A percentile compares a stretch with the other conserved stretches of the same genome.
These are phyloP conservation scores for Talaromyces liani DNA, from an alignment of 495 filamentous ascomycete genomes.

Conservation along the genomic window DNA sequence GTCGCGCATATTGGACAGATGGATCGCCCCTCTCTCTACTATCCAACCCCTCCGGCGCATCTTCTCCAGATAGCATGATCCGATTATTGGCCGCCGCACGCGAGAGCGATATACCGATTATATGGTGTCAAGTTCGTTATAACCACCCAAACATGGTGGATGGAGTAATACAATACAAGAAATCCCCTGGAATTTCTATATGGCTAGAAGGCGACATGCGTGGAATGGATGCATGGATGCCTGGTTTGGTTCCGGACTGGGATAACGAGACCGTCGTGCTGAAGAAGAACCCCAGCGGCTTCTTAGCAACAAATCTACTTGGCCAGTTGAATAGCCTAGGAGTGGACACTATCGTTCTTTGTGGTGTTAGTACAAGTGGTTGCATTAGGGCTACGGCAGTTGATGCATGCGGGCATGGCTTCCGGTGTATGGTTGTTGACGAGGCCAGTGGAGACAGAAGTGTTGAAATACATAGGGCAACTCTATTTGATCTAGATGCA, in stretches of 20 bases:
- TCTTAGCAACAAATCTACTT: conserved; percentile 1
- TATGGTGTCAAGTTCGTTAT: conserved; percentile 1
- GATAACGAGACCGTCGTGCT: background rate
- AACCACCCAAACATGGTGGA: background rate
- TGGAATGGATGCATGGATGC: conserved; percentile 1
- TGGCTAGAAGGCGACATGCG: background rate
- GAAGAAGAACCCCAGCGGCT: background rate
- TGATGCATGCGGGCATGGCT: background rate
- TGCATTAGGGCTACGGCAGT: conserved; percentile 1
- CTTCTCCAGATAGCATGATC: background rate
- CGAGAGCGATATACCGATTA: background rate
- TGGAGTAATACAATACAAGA: background rate
- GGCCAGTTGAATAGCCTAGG: background rate
- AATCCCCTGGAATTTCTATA: background rate
- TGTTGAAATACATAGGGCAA: background rate
- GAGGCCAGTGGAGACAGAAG: background rate
- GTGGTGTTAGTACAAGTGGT: background rate
- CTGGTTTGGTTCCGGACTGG: background rate
- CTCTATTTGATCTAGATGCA: background rate
- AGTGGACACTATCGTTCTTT: background rate
- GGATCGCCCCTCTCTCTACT: background rate
- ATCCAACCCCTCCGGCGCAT: background rate
- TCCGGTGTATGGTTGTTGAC: background rate
- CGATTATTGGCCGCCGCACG: background rate
- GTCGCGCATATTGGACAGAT: background rate